These are phyloP conservation scores for Intubia oerlemansii DNA, from an alignment of 2,329 filamentous ascomycete genomes.

Conservation along the genomic window DNA sequence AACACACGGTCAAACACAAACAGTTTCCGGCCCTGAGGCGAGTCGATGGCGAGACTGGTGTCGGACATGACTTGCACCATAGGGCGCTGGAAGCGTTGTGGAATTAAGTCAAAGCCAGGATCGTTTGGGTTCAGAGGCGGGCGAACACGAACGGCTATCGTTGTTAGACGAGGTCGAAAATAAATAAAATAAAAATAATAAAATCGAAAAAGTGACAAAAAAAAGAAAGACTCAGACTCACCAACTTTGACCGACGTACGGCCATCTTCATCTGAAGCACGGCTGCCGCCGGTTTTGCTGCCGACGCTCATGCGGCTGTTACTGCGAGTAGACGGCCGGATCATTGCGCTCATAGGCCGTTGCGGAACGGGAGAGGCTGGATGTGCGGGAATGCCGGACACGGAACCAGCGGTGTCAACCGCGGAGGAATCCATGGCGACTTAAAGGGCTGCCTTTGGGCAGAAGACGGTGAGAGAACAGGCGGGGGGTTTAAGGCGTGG, in stretches of 20 bases:
- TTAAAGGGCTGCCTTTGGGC: too few relatives aligned
- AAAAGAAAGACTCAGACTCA: slow-evolving; percentile 32
- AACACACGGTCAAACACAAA: slow-evolving; percentile 97
- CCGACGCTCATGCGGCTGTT: slow-evolving; percentile 71
- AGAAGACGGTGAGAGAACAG: too few relatives aligned
- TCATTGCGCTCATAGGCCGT: slow-evolving; percentile 64
- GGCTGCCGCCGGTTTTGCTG: slow-evolving; percentile 56
- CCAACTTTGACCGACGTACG: slow-evolving; percentile 92
- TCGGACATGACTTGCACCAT: slow-evolving; percentile 79
- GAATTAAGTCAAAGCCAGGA: slow-evolving; percentile 85
- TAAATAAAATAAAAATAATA: not conserved
- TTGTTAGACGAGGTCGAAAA: slow-evolving; percentile 4
- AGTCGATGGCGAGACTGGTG: slow-evolving; percentile 73
- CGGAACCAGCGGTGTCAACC: too few relatives aligned
- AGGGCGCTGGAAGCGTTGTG: slow-evolving; percentile 80
- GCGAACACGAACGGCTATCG: slow-evolving; percentile 70
- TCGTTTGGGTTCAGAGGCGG: slow-evolving; percentile 67
- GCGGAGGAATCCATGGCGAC: too few relatives aligned
- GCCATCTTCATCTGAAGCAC: slow-evolving; percentile 72
- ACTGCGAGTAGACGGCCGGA: slow-evolving; percentile 50
- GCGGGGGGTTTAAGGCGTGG: too few relatives aligned
- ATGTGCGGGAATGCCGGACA: too few relatives aligned
- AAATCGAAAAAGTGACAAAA: not conserved
- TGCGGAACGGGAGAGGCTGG: too few relatives aligned
- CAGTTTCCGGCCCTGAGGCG: slow-evolving; percentile 76